These are phyloP conservation scores for Ceratocystis harringtonii DNA, from an alignment of 2,329 filamentous ascomycete species.

Conservation along the genomic window DNA sequence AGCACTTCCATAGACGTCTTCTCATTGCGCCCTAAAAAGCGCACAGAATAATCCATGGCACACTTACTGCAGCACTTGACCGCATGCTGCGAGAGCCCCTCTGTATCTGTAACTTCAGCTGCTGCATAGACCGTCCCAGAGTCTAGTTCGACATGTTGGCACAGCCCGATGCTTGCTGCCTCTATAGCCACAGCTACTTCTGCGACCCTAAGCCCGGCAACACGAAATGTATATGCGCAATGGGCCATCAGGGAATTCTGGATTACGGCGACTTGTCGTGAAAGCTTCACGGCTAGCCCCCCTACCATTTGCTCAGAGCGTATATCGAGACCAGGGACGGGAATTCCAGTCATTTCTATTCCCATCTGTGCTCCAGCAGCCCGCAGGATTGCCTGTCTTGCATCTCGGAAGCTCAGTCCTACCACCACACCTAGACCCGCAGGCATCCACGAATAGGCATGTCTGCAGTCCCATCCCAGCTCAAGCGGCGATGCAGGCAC, in stretches of 20 bases:
- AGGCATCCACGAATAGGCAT: constrained; percentile 12
- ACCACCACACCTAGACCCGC: neutral
- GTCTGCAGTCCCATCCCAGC: constrained; percentile 13
- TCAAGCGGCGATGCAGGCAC: constrained; percentile 12
- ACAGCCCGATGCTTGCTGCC: neutral
- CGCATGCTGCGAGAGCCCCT: neutral
- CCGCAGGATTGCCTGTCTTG: neutral
- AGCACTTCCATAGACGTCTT: neutral
- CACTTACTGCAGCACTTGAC: neutral
- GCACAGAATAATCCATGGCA: constrained; percentile 7
- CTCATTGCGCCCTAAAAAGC: neutral
- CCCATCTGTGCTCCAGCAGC: neutral
- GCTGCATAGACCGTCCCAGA: neutral
- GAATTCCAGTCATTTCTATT: neutral
- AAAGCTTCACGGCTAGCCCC: neutral
- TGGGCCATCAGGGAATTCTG: neutral
- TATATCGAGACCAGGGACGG: too few species aligned
- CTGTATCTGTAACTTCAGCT: neutral
- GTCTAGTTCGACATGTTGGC: constrained; percentile 9
- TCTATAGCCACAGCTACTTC: neutral
- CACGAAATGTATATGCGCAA: neutral
- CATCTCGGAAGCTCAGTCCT: constrained; percentile 14
- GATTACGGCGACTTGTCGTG: neutral
- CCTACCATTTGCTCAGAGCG: too few species aligned
- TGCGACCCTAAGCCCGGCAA: neutral